Percentiles rank a stretch among this genome's conserved stretches.
phyloP scores from a whole-genome alignment of 1,284 basidiomycete species.

The Bondarzewia mesenterica region DNA sequence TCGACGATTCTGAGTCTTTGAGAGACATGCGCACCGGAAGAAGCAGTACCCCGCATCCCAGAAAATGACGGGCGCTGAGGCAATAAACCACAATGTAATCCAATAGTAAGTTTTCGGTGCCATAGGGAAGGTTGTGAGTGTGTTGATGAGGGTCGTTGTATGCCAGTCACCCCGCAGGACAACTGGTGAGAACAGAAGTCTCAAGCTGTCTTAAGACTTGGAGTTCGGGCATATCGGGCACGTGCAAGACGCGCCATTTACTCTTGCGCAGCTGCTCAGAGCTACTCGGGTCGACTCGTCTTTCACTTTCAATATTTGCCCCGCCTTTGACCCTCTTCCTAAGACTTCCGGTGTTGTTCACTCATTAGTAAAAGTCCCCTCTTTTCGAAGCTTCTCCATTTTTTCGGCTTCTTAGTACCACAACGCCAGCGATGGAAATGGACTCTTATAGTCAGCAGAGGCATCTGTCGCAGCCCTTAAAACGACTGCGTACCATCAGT shows the following conservation, averaged over 20 bases:
- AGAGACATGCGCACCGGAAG: conserved; percentile 25
- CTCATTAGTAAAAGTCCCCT: too few species aligned
- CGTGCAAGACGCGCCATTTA: background rate
- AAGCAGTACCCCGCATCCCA: conserved; percentile 47
- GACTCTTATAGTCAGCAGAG: background rate
- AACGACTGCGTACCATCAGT: background rate
- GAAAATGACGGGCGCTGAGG: conserved; percentile 38
- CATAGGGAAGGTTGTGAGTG: conserved; percentile 25
- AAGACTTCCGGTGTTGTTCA: too few species aligned
- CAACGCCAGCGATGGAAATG: background rate
- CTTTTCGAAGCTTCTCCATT: too few species aligned
- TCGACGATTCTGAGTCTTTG: background rate
- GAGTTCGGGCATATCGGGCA: too few species aligned
- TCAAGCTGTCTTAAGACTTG: background rate
- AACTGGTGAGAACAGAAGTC: too few species aligned
- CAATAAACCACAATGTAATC: conserved; percentile 59
- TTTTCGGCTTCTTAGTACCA: too few species aligned
- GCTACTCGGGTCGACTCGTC: too few species aligned
- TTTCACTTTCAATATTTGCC: too few species aligned
- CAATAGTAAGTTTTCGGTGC: conserved; percentile 44
- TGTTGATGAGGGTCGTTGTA: background rate
- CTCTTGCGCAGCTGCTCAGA: too few species aligned
- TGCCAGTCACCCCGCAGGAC: too few species aligned
- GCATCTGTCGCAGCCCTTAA: background rate
- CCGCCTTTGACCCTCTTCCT: background rate